A percentile compares a stretch with the other conserved stretches of the same genome.
phyloP scores from a whole-genome alignment of 1,284 basidiomycete species.

The Ceratobasidium sp. region DNA sequence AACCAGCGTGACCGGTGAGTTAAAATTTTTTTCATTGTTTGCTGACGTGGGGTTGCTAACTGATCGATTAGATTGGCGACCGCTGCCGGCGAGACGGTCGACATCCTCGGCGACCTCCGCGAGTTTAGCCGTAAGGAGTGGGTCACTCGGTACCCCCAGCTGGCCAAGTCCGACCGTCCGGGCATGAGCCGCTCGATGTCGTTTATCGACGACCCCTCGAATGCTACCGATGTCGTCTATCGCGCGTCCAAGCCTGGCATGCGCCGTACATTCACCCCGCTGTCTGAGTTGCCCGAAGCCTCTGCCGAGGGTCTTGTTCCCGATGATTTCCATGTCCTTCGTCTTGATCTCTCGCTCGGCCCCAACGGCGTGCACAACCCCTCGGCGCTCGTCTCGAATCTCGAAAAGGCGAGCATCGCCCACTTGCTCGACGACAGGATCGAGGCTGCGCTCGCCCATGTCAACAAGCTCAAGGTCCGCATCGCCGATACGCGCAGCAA shows the following conservation, averaged over 20 bases:
- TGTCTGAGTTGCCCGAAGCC: slow-evolving; percentile 51
- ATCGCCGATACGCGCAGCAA: slow-evolving; percentile 95
- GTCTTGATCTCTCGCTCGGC: slow-evolving; percentile 93
- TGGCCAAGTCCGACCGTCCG: slow-evolving; percentile 55
- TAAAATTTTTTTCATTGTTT: slow-evolving; percentile 24
- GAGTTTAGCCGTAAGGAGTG: slow-evolving; percentile 88
- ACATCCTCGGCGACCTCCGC: slow-evolving; percentile 78
- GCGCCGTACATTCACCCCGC: slow-evolving; percentile 55
- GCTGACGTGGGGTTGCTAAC: slow-evolving; percentile 13
- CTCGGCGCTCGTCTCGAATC: slow-evolving; percentile 85
- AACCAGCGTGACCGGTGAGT: slow-evolving; percentile 75
- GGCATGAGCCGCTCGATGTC: slow-evolving; percentile 72
- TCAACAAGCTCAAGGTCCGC: slow-evolving; percentile 86
- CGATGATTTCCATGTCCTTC: slow-evolving; percentile 84
- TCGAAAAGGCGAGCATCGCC: slow-evolving; percentile 94
- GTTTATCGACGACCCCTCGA: slow-evolving; percentile 82
- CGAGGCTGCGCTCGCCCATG: slow-evolving; percentile 79
- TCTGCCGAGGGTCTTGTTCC: slow-evolving; percentile 54
- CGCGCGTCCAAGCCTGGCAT: slow-evolving; percentile 63
- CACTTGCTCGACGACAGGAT: slow-evolving; percentile 92
- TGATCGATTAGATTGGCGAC: slow-evolving; percentile 69
- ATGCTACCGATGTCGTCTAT: slow-evolving; percentile 75
- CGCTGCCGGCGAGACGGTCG: slow-evolving; percentile 78
- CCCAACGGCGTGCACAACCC: slow-evolving; percentile 76
- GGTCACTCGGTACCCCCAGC: slow-evolving; percentile 87